Base-by-base conservation (phyloP, 23 red algal genomes). In the Pyropia haitanensis region DNA sequence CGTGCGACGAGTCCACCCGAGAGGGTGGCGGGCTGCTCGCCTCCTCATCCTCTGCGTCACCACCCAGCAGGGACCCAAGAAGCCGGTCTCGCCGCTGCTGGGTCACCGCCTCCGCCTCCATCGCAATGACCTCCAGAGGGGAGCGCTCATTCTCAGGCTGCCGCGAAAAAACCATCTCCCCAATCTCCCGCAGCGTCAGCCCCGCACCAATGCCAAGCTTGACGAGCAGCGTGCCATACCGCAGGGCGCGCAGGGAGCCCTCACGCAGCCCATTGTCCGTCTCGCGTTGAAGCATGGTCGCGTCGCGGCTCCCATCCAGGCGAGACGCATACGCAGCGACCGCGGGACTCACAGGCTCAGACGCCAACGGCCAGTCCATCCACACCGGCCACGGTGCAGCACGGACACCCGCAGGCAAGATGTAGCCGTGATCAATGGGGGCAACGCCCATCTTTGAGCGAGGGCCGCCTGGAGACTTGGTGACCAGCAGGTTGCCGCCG, bases 301-400 rank as follows among this genome's bases (percentile, higher is more conserved):
- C 85, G 59, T 98, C 94, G 13, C 61, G 50, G 2, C 79, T 73
- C 1, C 77, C 85, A 57, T 98, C 94, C 53, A 98, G 80, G 18
- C 63, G 30, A 13, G 18, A 63, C 57, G 83, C 69, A 65, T 96
- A 96, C 18, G 48, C 26, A 16, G 55, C 73, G 15, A 81, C 68
- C 8, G 68, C 29, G 21, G 70, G 51, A 13, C 72, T 73, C 26
- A 98, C 49, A 19, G 94, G 78, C 51, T 98, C 58, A 3, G 70
- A 52, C 8, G 85, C 65, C 68, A 83, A 78, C n/a, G 94, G 80
- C 94, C 94, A 98, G 58, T 98, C 94, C 94, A 98, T 98, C 94
- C 94, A 98, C 27, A 86, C 67, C 49, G 94, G 77, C 85, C 94
- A 89, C 50, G 94, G 94, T 60, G 79, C 62, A 48, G 76, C 75